phyloP scores from a whole-genome alignment of 495 filamentous ascomycete genomes.

The Penicillium salamii region DNA sequence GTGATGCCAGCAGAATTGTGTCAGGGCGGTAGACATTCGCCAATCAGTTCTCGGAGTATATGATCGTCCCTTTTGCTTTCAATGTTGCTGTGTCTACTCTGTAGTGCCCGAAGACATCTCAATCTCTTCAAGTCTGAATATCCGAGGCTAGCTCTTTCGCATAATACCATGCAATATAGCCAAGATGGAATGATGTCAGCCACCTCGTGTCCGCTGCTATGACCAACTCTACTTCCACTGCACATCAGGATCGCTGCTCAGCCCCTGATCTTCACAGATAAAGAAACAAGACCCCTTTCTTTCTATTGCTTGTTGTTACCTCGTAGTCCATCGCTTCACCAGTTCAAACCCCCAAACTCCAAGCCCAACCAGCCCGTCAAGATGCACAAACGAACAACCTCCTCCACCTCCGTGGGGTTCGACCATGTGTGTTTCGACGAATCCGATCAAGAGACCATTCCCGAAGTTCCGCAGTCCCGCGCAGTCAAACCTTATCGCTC shows the following conservation, averaged over 20 bases:
- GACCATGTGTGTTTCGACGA: constrained; percentile 1
- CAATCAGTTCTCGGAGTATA: too few species aligned
- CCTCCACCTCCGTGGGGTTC: not conserved
- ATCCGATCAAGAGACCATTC: not conserved
- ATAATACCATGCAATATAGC: not conserved
- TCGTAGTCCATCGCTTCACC: too few species aligned
- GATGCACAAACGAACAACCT: not conserved
- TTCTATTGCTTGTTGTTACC: too few species aligned
- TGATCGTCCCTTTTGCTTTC: too few species aligned
- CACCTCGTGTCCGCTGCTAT: constrained; percentile 3
- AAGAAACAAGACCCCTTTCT: not conserved
- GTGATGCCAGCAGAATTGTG: not conserved
- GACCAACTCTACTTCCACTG: not conserved
- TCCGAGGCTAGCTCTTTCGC: too few species aligned
- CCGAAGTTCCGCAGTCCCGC: not conserved
- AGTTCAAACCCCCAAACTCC: too few species aligned
- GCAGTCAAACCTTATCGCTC: constrained; percentile 3
- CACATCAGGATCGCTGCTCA: not conserved
- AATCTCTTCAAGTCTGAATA: too few species aligned
- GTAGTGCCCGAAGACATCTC: too few species aligned
- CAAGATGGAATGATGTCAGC: not conserved
- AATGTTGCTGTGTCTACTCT: too few species aligned
- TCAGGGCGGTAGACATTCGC: not conserved
- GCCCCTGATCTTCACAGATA: not conserved
- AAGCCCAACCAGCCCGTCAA: not conserved